Evolutionary conservation across 2,329 filamentous ascomycete genomes (phyloP).

Genomic region (Exophiala alcalophila): DNA sequence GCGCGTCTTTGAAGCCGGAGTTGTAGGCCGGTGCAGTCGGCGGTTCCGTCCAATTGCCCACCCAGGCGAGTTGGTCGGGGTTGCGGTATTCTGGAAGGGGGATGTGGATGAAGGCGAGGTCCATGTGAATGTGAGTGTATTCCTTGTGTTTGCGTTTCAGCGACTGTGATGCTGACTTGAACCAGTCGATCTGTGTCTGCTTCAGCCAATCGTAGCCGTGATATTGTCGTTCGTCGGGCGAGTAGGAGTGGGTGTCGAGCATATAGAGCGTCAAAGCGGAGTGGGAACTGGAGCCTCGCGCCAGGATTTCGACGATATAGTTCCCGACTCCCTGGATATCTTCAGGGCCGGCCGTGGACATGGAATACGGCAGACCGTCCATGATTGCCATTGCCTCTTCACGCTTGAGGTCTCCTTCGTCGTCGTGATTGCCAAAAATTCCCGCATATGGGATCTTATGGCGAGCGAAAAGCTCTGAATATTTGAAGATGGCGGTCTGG

Average conservation of each 20-base stretch:
- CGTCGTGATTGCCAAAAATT: conserved; percentile 97
- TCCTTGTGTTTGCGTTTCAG: conserved; percentile 75
- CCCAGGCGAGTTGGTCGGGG: conserved; percentile 54
- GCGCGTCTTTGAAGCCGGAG: conserved; percentile 84
- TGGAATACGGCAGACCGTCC: conserved; percentile 81
- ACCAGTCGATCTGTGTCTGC: conserved; percentile 91
- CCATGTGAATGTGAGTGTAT: conserved; percentile 90
- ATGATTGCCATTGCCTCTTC: conserved; percentile 79
- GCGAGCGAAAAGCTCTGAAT: conserved; percentile 76
- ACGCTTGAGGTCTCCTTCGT: conserved; percentile 78
- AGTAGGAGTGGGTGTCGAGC: conserved; percentile 88
- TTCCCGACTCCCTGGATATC: conserved; percentile 90
- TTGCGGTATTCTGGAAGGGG: conserved; percentile 84
- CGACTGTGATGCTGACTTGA: conserved; percentile 70
- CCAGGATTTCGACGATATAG: conserved; percentile 87
- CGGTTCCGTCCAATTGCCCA: conserved; percentile 73
- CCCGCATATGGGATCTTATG: conserved; percentile 87
- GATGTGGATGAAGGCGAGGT: conserved; percentile 96
- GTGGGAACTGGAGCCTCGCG: conserved; percentile 73
- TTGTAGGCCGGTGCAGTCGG: conserved; percentile 89
- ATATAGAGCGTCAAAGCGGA: conserved; percentile 93
- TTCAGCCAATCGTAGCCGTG: conserved; percentile 98
- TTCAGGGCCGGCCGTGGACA: conserved; percentile 78
- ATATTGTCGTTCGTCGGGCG: conserved; percentile 81
- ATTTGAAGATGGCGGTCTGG: conserved; percentile 92